These are phyloP conservation scores for Protomyces arabidopsidicola DNA, from an alignment of 1,139 yeast species.

Conservation along the genomic window DNA sequence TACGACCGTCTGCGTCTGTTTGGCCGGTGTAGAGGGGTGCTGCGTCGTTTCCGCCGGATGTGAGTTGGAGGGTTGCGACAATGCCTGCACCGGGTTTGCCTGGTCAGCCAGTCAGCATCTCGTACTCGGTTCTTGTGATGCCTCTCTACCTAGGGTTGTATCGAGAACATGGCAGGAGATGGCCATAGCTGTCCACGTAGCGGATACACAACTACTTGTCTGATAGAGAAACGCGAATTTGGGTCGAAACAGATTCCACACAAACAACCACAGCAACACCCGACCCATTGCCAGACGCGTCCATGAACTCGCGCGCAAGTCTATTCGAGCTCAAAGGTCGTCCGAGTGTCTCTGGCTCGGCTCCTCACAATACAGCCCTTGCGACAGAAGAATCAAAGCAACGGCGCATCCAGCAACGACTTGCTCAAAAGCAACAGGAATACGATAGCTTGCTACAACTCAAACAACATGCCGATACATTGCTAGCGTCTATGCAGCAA, in stretches of 20 bases:
- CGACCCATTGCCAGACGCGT: background rate
- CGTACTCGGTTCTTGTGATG: background rate
- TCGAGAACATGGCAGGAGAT: slow-evolving; percentile 27
- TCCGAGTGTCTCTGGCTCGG: background rate
- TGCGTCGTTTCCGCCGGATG: slow-evolving; percentile 1
- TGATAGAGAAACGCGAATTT: background rate
- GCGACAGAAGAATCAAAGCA: background rate
- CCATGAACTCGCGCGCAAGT: background rate
- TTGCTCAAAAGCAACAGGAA: slow-evolving; percentile 49
- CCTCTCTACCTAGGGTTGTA: slow-evolving; percentile 10
- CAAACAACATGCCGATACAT: slow-evolving; percentile 46
- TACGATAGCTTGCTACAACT: slow-evolving; percentile 52
- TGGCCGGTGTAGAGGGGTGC: slow-evolving; percentile 21
- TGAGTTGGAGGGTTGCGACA: background rate
- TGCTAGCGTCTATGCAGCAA: slow-evolving; percentile 49
- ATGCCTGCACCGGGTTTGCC: slow-evolving; percentile 21
- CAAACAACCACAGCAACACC: background rate
- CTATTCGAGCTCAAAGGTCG: background rate
- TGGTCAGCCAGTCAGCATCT: background rate
- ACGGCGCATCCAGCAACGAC: slow-evolving; percentile 17
- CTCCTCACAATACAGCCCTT: no score
- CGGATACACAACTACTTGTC: no score
- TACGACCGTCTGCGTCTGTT: slow-evolving; percentile 27
- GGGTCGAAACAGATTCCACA: background rate
- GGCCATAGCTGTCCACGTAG: no score